Conservation (phyloP, 176 grass and related monocot genomes). For the Aegilops bicornis region DNA sequence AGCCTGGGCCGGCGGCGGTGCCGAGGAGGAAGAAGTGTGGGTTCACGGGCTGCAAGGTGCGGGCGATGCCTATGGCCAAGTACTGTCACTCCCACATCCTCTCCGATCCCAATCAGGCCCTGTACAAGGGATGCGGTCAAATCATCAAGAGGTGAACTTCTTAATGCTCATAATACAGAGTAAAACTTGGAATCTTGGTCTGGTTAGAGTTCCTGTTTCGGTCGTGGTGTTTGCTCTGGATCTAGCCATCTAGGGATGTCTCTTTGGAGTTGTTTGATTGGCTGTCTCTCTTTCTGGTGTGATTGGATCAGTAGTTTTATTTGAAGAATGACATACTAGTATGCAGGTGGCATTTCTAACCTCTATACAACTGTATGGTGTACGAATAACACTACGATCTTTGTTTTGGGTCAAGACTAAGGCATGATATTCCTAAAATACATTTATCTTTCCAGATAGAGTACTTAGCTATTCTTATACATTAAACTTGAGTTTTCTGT, state of each 20-base stretch:
- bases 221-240: slow-evolving; percentile 7
- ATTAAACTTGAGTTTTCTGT: no score
- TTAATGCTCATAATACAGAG: neutral
- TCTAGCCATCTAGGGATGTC: slow-evolving; percentile 19
- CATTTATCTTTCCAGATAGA: no score
- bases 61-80: slow-evolving; percentile 79
- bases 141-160: slow-evolving; percentile 57
- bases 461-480: no score
- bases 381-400: no score
- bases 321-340: neutral
- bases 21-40: slow-evolving; percentile 71
- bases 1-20: slow-evolving; percentile 14
- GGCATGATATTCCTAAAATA: no score
- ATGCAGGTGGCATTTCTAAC: neutral
- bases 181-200: neutral
- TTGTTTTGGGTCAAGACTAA: no score
- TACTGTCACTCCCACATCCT: slow-evolving; percentile 89
- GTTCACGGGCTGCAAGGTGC: slow-evolving; percentile 77
- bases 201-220: slow-evolving; percentile 21
- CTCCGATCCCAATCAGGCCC: slow-evolving; percentile 60
- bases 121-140: slow-evolving; percentile 79
- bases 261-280: neutral
- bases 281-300: neutral
- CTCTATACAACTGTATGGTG: no score
- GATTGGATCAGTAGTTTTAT: neutral